Base-by-base conservation (phyloP, 768 basidiomycete species). In the Lentinula guzmanii region DNA sequence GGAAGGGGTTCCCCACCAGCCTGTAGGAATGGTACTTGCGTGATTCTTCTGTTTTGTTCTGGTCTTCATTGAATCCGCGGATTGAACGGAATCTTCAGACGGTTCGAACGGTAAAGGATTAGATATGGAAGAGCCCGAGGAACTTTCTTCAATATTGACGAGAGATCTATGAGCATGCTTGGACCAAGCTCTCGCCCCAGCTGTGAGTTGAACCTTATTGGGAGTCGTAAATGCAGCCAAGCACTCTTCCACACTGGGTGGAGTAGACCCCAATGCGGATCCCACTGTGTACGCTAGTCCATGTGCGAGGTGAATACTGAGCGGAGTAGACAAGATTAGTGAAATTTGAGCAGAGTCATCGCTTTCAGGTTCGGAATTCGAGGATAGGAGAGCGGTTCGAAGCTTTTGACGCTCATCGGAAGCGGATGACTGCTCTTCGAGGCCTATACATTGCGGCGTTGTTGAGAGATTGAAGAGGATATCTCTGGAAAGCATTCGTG, bases 121-220 rank as follows among this genome's bases (percentile, higher is more conserved):
- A 37, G 37, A 37, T 3, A 11, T 7, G 7, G 37, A 11, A 37
- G 37, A 2, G 2, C 37, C 37, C 7, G 11, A 7, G 11, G 37
- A 37, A 2, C 1, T 11, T 7, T 37, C 37, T 37, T 52, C n/a
- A n/a, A 31, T 7, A 8, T 55, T 18, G 4, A 55, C 21, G 5
- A 55, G 16, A 31, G 85, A 87, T 28, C 86, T 75, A 63, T 85
- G 85, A 1, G 79, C 78, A 64, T 88, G 86, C 64, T 88, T 88
- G 2, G 84, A 78, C 85, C 85, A 88, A 5, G 86, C 86, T 31
- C 84, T 79, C 1, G 85, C 82, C 13, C 86, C 86, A 3, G 82
- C 80, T 2, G 77, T 83, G 46, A 88, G 76, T 1, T 75, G 78
- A 37, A 72, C 79, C 18, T 68, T 79, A 63, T 85, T 86, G 3